These are phyloP conservation scores for Hysterium pulicare DNA, from an alignment of 2,329 filamentous ascomycete species.

Conservation along the genomic window DNA sequence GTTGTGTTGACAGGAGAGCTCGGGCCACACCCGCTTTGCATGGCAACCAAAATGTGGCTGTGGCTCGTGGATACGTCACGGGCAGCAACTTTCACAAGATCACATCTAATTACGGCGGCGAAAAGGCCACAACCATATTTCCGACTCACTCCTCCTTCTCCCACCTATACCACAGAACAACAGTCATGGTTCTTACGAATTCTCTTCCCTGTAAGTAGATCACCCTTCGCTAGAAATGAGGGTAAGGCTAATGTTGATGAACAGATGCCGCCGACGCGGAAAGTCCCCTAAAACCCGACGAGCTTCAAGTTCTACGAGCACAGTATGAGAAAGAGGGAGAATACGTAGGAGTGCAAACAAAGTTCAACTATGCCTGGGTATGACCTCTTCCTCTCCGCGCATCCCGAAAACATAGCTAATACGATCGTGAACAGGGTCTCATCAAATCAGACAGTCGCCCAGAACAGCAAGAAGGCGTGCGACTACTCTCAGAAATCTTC, in stretches of 20 bases:
- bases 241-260: constrained; percentile 19
- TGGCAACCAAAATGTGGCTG: constrained; percentile 21
- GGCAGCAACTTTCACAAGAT: no score
- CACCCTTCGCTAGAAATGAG: constrained; percentile 2
- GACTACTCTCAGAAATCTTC: constrained; percentile 94
- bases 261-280: constrained; percentile 96
- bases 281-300: constrained; percentile 85
- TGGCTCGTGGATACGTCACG: no score
- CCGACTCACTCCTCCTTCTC: no score
- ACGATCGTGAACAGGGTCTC: constrained; percentile 62
- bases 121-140: no score
- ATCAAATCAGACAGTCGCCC: constrained; percentile 83
- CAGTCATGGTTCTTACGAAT: constrained; percentile 25
- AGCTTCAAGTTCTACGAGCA: constrained; percentile 85
- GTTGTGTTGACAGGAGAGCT: constrained; percentile 23
- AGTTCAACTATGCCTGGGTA: constrained; percentile 99
- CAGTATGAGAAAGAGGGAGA: constrained; percentile 98
- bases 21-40: constrained; percentile 20
- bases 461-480: constrained; percentile 93
- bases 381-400: constrained; percentile 17
- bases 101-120: no score
- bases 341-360: constrained; percentile 94
- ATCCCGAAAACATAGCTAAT: not conserved
- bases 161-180: not conserved
- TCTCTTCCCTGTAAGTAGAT: constrained; percentile 37